Evolutionary conservation across 139 green algal genomes (phyloP), one percentile per base, ranked within the genome.

Genomic region (Closterium sp.): DNA sequence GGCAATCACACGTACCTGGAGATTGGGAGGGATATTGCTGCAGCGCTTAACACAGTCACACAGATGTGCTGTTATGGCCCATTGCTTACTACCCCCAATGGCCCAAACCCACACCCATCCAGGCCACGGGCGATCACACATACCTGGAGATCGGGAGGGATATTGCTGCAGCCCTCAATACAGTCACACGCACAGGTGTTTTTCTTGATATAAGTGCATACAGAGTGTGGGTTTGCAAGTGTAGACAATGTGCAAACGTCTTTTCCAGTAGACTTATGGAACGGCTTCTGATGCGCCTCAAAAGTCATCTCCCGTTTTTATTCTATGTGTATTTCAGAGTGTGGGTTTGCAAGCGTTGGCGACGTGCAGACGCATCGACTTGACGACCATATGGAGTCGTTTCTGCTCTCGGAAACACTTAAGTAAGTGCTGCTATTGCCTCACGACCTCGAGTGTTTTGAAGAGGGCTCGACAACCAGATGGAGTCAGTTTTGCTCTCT

Each of bases 401-500:
- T 98, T 95, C 99, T 99, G 86, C 95, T 99, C 31, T 94, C 95
- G 1, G 98, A 99, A 89, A 99, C 97, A 0, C 73, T 96, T 87
- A 99, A 98, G 96, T 98, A 98, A 95, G 95, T 98, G 70, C 98
- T 96, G 93, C 96, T 97, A 85, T 10, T 86, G 42, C 38, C 9
- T 11, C 86, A 31, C 86, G 2, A 70, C 10, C 45, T 70, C 10
- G 45, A 13, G 11, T 70, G 45, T 19, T 13, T 70, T 70, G 45
- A 70, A 70, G 45, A 70, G 45, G 11, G 11, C 3, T 70, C 10
- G 45, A 70, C 45, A 1, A 70, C 94, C 95, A 96, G n/a, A 97
- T 98, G 97, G 97, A 99, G 94, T 96, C 88, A 38, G 99, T 98
- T 95, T 98, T 99, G 86, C 95, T 99, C 31, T 94, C 95, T 2